Percentiles rank a stretch among this genome's conserved stretches.
These are phyloP conservation scores for Bacidia gigantensis DNA, from an alignment of 495 filamentous ascomycete species.

Conservation along the genomic window DNA sequence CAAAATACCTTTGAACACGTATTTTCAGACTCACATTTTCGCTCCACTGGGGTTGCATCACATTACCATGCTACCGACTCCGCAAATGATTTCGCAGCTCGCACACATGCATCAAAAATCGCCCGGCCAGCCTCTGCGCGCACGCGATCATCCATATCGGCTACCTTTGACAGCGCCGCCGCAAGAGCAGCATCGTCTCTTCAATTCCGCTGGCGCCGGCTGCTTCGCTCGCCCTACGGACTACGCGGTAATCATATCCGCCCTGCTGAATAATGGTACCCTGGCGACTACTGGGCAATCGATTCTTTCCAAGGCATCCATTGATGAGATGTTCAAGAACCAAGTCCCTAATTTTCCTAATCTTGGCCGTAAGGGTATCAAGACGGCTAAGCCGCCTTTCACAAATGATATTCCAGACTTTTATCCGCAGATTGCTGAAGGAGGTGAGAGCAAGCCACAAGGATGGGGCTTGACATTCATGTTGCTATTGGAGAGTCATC, in stretches of 20 bases:
- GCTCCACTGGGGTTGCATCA: slow-evolving; percentile 38
- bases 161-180: slow-evolving; percentile 27
- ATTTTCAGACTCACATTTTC: slow-evolving; percentile 43
- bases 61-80: slow-evolving; percentile 40
- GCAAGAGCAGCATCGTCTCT: slow-evolving; percentile 21
- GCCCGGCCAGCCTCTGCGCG: slow-evolving; percentile 26
- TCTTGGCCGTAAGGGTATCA: slow-evolving; percentile 31
- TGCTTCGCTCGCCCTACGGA: slow-evolving; percentile 40
- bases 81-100: slow-evolving; percentile 35
- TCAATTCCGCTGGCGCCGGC: slow-evolving; percentile 44
- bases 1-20: slow-evolving; percentile 37
- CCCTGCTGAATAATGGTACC: slow-evolving; percentile 37
- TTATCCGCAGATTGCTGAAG: slow-evolving; percentile 33
- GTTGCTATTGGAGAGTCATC: slow-evolving; percentile 27
- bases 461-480: slow-evolving; percentile 50
- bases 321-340: slow-evolving; percentile 47
- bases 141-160: slow-evolving; percentile 36
- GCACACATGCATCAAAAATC: slow-evolving; percentile 36
- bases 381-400: slow-evolving; percentile 37
- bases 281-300: slow-evolving; percentile 32
- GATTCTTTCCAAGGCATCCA: slow-evolving; percentile 36
- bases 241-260: slow-evolving; percentile 35
- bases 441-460: slow-evolving; percentile 28
- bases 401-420: slow-evolving; percentile 31
- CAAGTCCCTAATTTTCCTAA: slow-evolving; percentile 42